Base-by-base conservation (phyloP, 495 filamentous ascomycete species). In the Daldinia loculata region DNA sequence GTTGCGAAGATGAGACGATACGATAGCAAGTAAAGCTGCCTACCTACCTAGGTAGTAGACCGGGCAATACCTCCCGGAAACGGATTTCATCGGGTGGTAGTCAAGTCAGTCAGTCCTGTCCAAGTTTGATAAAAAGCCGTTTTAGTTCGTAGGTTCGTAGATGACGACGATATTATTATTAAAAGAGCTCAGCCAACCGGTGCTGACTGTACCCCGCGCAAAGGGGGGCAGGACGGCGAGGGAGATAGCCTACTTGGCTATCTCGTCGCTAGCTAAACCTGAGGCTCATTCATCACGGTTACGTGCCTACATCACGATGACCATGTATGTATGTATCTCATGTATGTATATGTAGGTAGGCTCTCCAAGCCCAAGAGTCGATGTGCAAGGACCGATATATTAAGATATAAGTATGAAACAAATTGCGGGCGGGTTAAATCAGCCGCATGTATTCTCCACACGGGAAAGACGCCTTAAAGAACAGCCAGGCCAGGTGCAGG, bases 331-430 rank as follows among this genome's bases (percentile, higher is more conserved):
- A 32, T 5, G 26, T n/a, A 55, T 27, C 26, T 36, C 9, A 51
- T 51, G 2, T 30, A 53, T 6, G 27, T 29, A 29, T 29, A n/a
- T n/a, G n/a, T n/a, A n/a, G 12, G 50, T 30, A 30, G 26, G 12
- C 27, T 57, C 27, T 56, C 50, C 61, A 56, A 36, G 17, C 5
- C 9, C 50, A 38, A 34, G 38, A 57, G n/a, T n/a, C 30, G 26
- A 50, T 39, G 50, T 38, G 38, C 22, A 62, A 57, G 17, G 56
- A 58, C 58, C 24, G 53, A 32, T 66, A 71, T 43, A 67, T 67
- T 56, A 63, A 41, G 24, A 67, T 71, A 67, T 59, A n/a, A n/a
- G n/a, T n/a, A 67, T 60, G 58, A 67, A 67, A 71, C 43, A n/a
- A 27, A 48, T 24, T 48, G 7, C 43, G 3, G 34, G 58, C 27